Evolutionary conservation across 2,329 filamentous ascomycete genomes (phyloP).

Genomic region (Blastomyces parvus): DNA sequence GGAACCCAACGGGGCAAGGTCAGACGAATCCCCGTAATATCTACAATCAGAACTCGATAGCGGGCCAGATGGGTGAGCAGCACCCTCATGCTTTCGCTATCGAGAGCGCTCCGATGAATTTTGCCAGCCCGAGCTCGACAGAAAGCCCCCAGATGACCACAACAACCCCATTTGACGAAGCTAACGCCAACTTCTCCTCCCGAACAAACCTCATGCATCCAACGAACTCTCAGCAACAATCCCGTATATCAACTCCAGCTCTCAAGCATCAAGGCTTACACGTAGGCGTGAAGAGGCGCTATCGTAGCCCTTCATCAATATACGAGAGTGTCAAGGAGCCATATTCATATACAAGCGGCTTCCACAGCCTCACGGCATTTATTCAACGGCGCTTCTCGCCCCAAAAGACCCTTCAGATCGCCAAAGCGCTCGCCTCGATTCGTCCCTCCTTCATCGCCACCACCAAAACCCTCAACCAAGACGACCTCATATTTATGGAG

Average conservation of each 20-base stretch:
- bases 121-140: constrained; percentile 50
- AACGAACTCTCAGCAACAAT: constrained; percentile 27
- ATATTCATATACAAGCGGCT: constrained; percentile 82
- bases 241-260: constrained; percentile 36
- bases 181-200: constrained; percentile 18
- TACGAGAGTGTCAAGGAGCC: constrained; percentile 86
- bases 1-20: constrained; percentile 27
- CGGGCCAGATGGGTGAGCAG: constrained; percentile 36
- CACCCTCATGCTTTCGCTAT: constrained; percentile 53
- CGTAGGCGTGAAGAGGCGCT: constrained; percentile 39
- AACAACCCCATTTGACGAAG: constrained; percentile 35
- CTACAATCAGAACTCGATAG: constrained; percentile 30
- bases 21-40: constrained; percentile 19
- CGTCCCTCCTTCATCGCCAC: constrained; percentile 89
- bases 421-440: constrained; percentile 78
- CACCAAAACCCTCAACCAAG: constrained; percentile 74
- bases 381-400: constrained; percentile 68
- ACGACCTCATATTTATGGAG: constrained; percentile 95
- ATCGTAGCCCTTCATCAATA: constrained; percentile 68
- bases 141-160: constrained; percentile 43
- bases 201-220: constrained; percentile 19
- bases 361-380: constrained; percentile 76
- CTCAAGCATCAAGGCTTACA: constrained; percentile 35
- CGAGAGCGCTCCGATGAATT: constrained; percentile 46
- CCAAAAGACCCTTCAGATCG: constrained; percentile 70